Evolutionary conservation across 2,329 filamentous ascomycete genomes (phyloP), one percentile per base, ranked within the genome.

Genomic region (Fusarium napiforme): DNA sequence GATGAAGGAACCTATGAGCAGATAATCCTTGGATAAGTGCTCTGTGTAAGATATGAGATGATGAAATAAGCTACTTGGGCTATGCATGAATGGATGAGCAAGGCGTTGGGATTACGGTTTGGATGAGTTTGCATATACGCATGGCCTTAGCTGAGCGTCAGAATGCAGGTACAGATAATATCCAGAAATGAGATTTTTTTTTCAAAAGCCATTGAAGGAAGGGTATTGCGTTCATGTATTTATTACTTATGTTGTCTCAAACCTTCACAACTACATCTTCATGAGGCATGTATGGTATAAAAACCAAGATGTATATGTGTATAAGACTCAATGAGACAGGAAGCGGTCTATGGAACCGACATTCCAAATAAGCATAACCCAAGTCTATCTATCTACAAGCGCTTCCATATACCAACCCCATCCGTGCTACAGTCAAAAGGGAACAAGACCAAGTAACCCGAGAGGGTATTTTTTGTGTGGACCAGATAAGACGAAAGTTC

Each of bases 1-100:
- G 83, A 83, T 34, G 79, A 79, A 39, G 81, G 83, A 40, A 79
- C 83, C 67, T 86, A 87, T 63, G 87, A 88, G 62, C 81, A 82
- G 45, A 84, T 88, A 19, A 66, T 90, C 46, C 78, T 89, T 70
- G 85, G 85, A 23, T 75, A 67, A 45, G 18, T 32, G 45, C 43
- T 53, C 39, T 53, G 10, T 52, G 34, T 57, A 66, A 16, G 37
- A 53, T 45, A 64, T 42, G 49, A 40, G n/a, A 47, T 61, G 46
- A 72, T 58, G 43, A 66, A 75, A 55, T 53, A 50, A 45, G 34
- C 36, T 46, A 34, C 53, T 36, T 59, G 39, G n/a, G 32, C 32
- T 37, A 58, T 46, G 42, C 34, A 55, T 45, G 49, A 53, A 57
- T 55, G 45, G 39, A 72, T 57, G 36, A 69, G 43, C 23, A 52